These are phyloP conservation scores for Euphorbia lathyris DNA, from an alignment of 345 rosid genomes.

Conservation along the genomic window DNA sequence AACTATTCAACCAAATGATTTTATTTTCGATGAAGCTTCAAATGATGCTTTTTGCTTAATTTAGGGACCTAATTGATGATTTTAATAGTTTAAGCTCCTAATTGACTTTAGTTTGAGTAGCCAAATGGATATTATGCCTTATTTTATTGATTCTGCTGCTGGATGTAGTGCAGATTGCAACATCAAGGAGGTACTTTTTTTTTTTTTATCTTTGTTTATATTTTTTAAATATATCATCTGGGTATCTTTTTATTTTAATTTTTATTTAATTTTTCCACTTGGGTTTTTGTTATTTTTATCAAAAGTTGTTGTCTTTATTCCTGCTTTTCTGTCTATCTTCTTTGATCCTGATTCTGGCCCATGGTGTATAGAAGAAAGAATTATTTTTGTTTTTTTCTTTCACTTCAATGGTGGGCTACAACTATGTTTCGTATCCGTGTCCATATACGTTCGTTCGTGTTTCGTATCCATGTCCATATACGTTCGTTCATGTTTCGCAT, in stretches of 20 bases:
- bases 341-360: constrained; percentile 2
- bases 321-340: constrained; percentile 1
- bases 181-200: not conserved
- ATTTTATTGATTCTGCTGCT: constrained; percentile 16
- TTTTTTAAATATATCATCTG: not conserved
- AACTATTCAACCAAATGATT: too few relatives aligned
- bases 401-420: not conserved
- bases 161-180: constrained; percentile 27
- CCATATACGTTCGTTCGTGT: too few relatives aligned
- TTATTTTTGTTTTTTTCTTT: not conserved
- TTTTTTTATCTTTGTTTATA: not conserved
- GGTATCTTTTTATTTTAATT: not conserved
- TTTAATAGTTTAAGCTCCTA: too few relatives aligned
- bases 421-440: too few relatives aligned
- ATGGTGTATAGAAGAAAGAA: constrained; percentile 1
- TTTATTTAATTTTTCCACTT: not conserved
- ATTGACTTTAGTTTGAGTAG: too few relatives aligned
- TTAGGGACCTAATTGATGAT: too few relatives aligned
- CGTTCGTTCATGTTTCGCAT: too few relatives aligned
- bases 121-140: too few relatives aligned
- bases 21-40: too few relatives aligned
- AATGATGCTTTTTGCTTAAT: too few relatives aligned
- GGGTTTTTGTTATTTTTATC: constrained; percentile 8
- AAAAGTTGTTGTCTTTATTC: constrained; percentile 8
- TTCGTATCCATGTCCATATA: too few relatives aligned